Conservation (phyloP, 1,139 yeast species). For the Candida tetrigidarum region DNA sequence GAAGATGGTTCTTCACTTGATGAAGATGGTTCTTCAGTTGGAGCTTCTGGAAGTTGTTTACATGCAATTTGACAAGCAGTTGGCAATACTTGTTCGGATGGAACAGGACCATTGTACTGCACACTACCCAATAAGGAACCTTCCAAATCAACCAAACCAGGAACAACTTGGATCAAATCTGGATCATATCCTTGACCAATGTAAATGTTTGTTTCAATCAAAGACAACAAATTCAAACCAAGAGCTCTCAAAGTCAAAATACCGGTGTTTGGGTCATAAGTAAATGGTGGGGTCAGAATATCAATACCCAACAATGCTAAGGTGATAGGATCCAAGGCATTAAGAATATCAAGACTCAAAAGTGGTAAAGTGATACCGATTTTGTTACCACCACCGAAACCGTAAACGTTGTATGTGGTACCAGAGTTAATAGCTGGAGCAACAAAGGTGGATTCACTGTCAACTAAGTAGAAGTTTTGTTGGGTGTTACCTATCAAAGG, state of each 20-base stretch:
- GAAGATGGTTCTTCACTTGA: too few relatives aligned
- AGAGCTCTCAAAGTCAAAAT: constrained; percentile 21
- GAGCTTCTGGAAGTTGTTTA: constrained; percentile 15
- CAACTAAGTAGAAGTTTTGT: constrained; percentile 26
- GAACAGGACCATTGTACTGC: constrained; percentile 21
- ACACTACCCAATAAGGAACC: constrained; percentile 14
- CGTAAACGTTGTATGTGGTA: constrained; percentile 31
- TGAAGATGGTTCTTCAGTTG: too few relatives aligned
- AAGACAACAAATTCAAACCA: too few relatives aligned
- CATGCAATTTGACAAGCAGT: constrained; percentile 18
- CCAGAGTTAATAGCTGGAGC: constrained; percentile 22
- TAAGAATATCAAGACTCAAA: constrained; percentile 15
- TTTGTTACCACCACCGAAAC: constrained; percentile 35
- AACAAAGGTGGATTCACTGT: constrained; percentile 23
- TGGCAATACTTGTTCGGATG: constrained; percentile 19
- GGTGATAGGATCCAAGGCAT: too few relatives aligned
- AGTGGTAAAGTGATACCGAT: constrained; percentile 27
- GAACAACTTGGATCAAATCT: constrained; percentile 13
- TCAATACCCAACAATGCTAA: too few relatives aligned
- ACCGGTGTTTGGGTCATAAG: constrained; percentile 24
- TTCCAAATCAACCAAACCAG: constrained; percentile 19
- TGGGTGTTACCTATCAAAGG: constrained; percentile 23
- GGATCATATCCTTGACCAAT: constrained; percentile 26
- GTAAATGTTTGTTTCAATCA: constrained; percentile 18
- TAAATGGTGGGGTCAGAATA: too few relatives aligned